These are phyloP conservation scores for Phylloporus arenicola DNA, from an alignment of 768 basidiomycete genomes.

Conservation along the genomic window DNA sequence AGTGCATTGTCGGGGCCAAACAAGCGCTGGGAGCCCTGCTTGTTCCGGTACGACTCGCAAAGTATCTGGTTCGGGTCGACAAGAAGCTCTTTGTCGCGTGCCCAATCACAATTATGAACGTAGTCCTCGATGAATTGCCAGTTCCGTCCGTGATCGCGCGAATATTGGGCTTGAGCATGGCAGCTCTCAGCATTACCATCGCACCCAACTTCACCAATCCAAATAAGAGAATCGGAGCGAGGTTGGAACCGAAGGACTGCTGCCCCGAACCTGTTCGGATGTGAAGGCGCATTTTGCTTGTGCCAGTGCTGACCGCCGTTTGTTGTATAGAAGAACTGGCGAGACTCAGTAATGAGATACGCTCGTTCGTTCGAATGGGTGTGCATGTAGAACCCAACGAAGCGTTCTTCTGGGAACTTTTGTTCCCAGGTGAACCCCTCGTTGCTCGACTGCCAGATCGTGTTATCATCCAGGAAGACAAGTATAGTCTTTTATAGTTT, in stretches of 20 bases:
- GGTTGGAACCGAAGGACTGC: conserved; percentile 87
- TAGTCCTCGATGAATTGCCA: conserved; percentile 83
- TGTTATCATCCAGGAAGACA: conserved; percentile 67
- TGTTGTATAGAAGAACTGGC: conserved; percentile 73
- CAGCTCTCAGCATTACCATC: conserved; percentile 46
- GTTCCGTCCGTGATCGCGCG: conserved; percentile 65
- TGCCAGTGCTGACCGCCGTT: conserved; percentile 76
- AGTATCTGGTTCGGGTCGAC: conserved; percentile 86
- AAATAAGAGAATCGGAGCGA: conserved; percentile 77
- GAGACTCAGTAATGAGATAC: conserved; percentile 74
- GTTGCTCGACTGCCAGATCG: conserved; percentile 91
- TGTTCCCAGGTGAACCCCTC: conserved; percentile 91
- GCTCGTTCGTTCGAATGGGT: conserved; percentile 73
- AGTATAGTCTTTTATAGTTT: conserved; percentile 60
- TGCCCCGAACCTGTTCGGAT: conserved; percentile 74
- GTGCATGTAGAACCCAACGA: conserved; percentile 88
- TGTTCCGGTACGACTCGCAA: conserved; percentile 83
- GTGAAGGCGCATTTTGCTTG: conserved; percentile 48
- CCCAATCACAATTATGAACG: conserved; percentile 90
- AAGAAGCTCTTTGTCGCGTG: conserved; percentile 68
- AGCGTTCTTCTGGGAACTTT: conserved; percentile 51
- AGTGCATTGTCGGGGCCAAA: conserved; percentile 59
- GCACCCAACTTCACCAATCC: conserved; percentile 78
- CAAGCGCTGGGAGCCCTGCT: conserved; percentile 69
- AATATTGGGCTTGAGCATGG: conserved; percentile 69